These are phyloP conservation scores for Penicillium paneum DNA, from an alignment of 2,329 filamentous ascomycete species.

Conservation along the genomic window DNA sequence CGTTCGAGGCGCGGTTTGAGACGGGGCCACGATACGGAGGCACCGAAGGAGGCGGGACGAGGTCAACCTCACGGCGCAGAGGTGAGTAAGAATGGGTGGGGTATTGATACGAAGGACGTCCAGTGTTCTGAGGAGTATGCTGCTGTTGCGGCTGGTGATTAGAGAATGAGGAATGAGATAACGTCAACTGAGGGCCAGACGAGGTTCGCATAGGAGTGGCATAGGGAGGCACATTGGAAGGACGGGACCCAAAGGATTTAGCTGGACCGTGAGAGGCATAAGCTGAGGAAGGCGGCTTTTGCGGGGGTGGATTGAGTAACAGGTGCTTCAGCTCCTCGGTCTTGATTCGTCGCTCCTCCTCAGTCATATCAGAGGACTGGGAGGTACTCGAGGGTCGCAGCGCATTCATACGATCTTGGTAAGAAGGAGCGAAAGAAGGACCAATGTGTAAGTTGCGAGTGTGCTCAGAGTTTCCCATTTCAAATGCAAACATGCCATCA, in stretches of 20 bases:
- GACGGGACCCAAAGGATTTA: constrained; percentile 19
- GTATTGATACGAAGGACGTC: constrained; percentile 22
- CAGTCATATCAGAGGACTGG: constrained; percentile 30
- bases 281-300: constrained; percentile 34
- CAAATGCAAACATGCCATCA: constrained; percentile 62
- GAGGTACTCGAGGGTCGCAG: constrained; percentile 36
- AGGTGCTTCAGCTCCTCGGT: constrained; percentile 46
- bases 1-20: constrained; percentile 6
- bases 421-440: constrained; percentile 64
- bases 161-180: constrained; percentile 17
- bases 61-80: constrained; percentile 30
- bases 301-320: constrained; percentile 43
- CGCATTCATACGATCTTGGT: constrained; percentile 47
- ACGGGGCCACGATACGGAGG: neutral
- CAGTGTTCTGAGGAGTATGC: constrained; percentile 14
- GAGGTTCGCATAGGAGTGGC: constrained; percentile 32
- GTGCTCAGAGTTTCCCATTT: constrained; percentile 60
- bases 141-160: constrained; percentile 15
- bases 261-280: constrained; percentile 22
- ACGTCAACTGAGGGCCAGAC: constrained; percentile 34
- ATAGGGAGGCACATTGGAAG: constrained; percentile 28
- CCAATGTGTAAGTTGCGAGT: constrained; percentile 54
- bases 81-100: constrained; percentile 28
- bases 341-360: constrained; percentile 43
- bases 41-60: constrained; percentile 3